These are phyloP conservation scores for Actinomucor elegans DNA, from an alignment of 371 early-diverging fungal genomes.

Conservation along the genomic window DNA sequence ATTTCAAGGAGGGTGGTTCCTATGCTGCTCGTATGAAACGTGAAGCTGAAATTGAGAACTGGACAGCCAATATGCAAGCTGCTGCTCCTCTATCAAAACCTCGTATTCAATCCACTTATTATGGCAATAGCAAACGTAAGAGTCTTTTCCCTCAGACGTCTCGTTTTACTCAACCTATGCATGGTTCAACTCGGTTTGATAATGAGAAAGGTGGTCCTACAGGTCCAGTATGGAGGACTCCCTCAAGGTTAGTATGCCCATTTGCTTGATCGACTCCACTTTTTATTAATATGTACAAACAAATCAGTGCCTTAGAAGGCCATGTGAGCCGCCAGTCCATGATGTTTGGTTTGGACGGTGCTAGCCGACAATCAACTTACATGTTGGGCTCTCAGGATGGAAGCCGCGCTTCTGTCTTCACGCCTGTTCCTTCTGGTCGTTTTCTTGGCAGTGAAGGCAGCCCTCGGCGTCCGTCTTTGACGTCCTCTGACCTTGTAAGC, in stretches of 20 bases:
- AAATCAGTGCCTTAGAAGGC: conserved; percentile 9
- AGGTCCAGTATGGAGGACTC: conserved; percentile 36
- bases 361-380: background rate
- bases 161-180: conserved; percentile 45
- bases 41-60: conserved; percentile 58
- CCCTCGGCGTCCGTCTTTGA: conserved; percentile 42
- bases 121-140: conserved; percentile 30
- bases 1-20: conserved; percentile 46
- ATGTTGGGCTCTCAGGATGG: conserved; percentile 5
- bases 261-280: background rate
- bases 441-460: conserved; percentile 16
- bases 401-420: conserved; percentile 16
- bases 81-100: conserved; percentile 30
- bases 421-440: conserved; percentile 15
- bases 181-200: conserved; percentile 44
- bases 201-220: conserved; percentile 25
- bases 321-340: conserved; percentile 17
- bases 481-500: conserved; percentile 25
- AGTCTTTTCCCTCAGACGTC: conserved; percentile 42
- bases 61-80: conserved; percentile 55
- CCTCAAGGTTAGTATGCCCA: conserved; percentile 25
- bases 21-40: conserved; percentile 57
- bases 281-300: conserved; percentile 6
- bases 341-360: conserved; percentile 7
- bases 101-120: conserved; percentile 4